phyloP scores from a whole-genome alignment of 176 grass and related monocot species.

The Cocos nucifera region DNA sequence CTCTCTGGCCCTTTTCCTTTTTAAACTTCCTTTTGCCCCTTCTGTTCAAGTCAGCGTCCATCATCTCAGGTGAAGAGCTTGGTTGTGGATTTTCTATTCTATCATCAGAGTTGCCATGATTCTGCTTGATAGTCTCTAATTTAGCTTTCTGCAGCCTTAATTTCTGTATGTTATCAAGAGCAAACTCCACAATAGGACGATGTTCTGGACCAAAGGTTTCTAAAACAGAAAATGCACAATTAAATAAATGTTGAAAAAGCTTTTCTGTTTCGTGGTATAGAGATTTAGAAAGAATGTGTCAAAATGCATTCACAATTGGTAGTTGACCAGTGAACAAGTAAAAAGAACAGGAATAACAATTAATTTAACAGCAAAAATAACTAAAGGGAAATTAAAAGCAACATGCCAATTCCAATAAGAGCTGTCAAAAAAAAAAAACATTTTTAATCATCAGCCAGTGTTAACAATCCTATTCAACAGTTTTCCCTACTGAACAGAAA shows the following conservation, averaged over 20 bases:
- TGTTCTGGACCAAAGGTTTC: constrained; percentile 73
- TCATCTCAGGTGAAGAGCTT: constrained; percentile 12
- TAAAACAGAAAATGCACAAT: constrained; percentile 20
- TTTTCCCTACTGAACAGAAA: no score
- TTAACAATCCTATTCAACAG: no score
- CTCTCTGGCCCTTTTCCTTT: constrained; percentile 37
- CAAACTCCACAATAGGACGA: constrained; percentile 82
- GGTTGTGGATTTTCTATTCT: constrained; percentile 16
- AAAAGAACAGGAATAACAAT: no score
- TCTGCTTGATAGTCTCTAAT: constrained; percentile 18
- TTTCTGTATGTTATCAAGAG: constrained; percentile 83
- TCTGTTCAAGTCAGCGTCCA: constrained; percentile 10
- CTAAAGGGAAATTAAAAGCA: no score
- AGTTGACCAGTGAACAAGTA: no score
- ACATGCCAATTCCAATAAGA: no score
- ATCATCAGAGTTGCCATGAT: constrained; percentile 12
- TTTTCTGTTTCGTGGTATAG: neutral
- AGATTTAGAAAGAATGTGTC: neutral
- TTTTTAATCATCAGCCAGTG: no score
- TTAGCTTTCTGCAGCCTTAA: constrained; percentile 48
- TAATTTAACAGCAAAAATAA: no score
- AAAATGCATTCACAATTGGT: neutral
- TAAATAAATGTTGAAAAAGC: constrained; percentile 10
- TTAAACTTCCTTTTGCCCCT: constrained; percentile 22
- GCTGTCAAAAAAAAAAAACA: no score